Evolutionary conservation across 768 basidiomycete genomes (phyloP).

Genomic region (Cantharellus cinnabarinus): DNA sequence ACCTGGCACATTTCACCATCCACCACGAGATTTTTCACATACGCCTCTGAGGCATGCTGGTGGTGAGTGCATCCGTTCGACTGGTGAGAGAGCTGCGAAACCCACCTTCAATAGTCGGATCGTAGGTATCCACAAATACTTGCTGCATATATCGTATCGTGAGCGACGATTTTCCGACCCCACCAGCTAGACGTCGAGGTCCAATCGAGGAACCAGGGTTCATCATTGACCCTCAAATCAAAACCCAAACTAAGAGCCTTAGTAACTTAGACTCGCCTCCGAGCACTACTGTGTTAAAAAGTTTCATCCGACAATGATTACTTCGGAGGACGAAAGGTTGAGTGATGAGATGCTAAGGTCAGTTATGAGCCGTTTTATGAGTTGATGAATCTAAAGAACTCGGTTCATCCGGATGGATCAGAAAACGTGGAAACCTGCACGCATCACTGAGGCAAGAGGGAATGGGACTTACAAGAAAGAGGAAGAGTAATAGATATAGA

Average conservation of each 20-base stretch:
- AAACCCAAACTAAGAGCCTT: neutral
- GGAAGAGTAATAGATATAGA: too few species aligned
- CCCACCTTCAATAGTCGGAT: slow-evolving; percentile 9
- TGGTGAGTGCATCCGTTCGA: neutral
- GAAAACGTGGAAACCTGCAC: too few species aligned
- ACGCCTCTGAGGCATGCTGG: slow-evolving; percentile 2
- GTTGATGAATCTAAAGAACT: too few species aligned
- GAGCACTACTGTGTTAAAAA: neutral
- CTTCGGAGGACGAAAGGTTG: too few species aligned
- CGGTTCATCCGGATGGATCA: too few species aligned
- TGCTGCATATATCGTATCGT: slow-evolving; percentile 6
- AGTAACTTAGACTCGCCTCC: neutral
- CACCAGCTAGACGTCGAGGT: slow-evolving; percentile 3
- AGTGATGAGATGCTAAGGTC: too few species aligned
- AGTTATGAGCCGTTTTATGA: too few species aligned
- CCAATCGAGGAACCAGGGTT: neutral
- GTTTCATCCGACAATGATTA: neutral
- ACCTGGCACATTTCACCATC: slow-evolving; percentile 5
- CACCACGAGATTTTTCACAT: slow-evolving; percentile 3
- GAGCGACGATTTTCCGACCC: slow-evolving; percentile 8
- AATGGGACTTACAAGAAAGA: too few species aligned
- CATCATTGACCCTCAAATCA: neutral
- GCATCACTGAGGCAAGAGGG: too few species aligned
- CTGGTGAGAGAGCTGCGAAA: neutral
- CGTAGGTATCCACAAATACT: slow-evolving; percentile 7